Evolutionary conservation across 2,329 filamentous ascomycete species (phyloP).

Genomic region (Nigrograna mackinnonii): DNA sequence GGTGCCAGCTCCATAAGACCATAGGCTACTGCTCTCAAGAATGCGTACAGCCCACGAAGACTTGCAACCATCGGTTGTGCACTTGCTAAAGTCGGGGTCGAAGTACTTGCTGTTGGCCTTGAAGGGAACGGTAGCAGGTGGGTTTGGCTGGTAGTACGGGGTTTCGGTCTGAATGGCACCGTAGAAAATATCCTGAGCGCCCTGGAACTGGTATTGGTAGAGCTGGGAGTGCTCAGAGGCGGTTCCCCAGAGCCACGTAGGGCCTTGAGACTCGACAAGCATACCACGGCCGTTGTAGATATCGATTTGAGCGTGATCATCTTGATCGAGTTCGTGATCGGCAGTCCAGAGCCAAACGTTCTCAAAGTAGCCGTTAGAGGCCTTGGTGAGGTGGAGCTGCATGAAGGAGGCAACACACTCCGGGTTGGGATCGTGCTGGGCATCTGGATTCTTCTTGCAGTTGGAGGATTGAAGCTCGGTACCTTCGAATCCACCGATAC

Average conservation of each 20-base stretch:
- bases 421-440: conserved; percentile 62
- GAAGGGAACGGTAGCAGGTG: conserved; percentile 63
- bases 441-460: conserved; percentile 75
- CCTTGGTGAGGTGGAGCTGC: conserved; percentile 59
- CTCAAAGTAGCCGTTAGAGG: conserved; percentile 75
- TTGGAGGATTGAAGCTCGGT: conserved; percentile 79
- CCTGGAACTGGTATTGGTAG: conserved; percentile 72
- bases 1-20: conserved; percentile 56
- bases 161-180: conserved; percentile 71
- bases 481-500: conserved; percentile 84
- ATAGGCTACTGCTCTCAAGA: conserved; percentile 43
- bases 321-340: conserved; percentile 83
- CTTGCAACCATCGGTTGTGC: conserved; percentile 30
- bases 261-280: conserved; percentile 74
- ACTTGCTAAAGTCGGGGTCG: conserved; percentile 46
- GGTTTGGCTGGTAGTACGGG: conserved; percentile 72
- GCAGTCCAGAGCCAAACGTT: conserved; percentile 91
- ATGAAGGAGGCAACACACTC: conserved; percentile 75
- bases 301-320: conserved; percentile 74
- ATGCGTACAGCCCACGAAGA: conserved; percentile 52
- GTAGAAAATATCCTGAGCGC: conserved; percentile 64
- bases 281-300: conserved; percentile 89
- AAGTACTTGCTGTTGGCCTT: conserved; percentile 45
- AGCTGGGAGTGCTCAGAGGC: conserved; percentile 67
- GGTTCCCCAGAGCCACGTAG: conserved; percentile 75